These are phyloP conservation scores for Sugiyamaella grinbergsii DNA, from an alignment of 1,139 yeast genomes.

Conservation along the genomic window DNA sequence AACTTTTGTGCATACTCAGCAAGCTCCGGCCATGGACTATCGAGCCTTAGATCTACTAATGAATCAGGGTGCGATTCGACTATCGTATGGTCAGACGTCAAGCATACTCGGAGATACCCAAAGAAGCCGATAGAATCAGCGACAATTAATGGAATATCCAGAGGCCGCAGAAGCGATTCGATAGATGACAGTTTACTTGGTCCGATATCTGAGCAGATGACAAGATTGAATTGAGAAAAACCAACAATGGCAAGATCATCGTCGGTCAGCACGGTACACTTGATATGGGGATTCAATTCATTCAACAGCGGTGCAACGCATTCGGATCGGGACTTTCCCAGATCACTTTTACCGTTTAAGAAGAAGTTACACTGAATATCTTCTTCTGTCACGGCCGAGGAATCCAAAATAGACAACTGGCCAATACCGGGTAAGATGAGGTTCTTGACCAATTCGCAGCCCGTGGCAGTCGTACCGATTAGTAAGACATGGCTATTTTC, in stretches of 20 bases:
- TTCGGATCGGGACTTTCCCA: conserved; percentile 49
- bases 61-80: conserved; percentile 76
- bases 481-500: conserved; percentile 63
- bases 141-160: conserved; percentile 56
- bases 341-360: conserved; percentile 47
- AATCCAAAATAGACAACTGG: conserved; percentile 60
- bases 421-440: conserved; percentile 82
- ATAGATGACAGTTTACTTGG: conserved; percentile 38
- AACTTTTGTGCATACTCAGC: conserved; percentile 53
- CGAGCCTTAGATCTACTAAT: conserved; percentile 68
- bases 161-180: conserved; percentile 47
- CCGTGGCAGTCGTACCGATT: conserved; percentile 60
- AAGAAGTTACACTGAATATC: conserved; percentile 68
- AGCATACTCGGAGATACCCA: conserved; percentile 59
- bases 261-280: conserved; percentile 43
- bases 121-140: conserved; percentile 64
- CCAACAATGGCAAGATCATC: conserved; percentile 26
- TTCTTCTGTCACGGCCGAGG: conserved; percentile 44
- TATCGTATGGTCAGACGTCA: conserved; percentile 58
- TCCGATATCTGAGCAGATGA: conserved; percentile 49
- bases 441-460: conserved; percentile 75
- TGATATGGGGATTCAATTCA: conserved; percentile 65
- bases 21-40: conserved; percentile 77
- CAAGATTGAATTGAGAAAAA: conserved; percentile 58
- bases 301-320: conserved; percentile 48